Base-by-base conservation (phyloP, 2,329 filamentous ascomycete species). In the Colletotrichum spaethianum region DNA sequence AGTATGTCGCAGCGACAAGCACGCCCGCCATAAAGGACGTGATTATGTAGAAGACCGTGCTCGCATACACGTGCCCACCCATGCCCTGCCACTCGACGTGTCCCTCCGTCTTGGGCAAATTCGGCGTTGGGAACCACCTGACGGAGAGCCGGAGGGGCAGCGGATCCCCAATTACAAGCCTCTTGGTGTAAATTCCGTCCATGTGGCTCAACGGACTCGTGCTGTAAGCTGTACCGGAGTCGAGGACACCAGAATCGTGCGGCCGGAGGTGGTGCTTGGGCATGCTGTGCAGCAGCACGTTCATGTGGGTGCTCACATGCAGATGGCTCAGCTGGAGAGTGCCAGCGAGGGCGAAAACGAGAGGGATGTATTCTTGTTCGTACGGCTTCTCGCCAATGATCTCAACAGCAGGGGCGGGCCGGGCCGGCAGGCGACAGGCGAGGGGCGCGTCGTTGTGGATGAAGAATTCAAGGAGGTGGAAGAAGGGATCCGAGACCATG, bases 391-490 rank as follows among this genome's bases (percentile, higher is more conserved):
- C 87, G 80, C 87, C 88, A 9, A 90, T 81, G 42, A 87, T 82
- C 78, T 90, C 86, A 75, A 90, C 82, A 74, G 89, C 86, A 9
- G 85, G 83, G 16, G 87, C 80, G 0, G 96, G 96, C 9, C 93
- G 91, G 0, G 94, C 90, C 36, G 96, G 94, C 18, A 98, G 90
- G 63, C 96, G 95, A 83, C 96, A 99, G 66, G 94, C 92, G 61
- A 98, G 88, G 12, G 96, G 96, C 23, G 95, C 95, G 83, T 99
- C 96, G 85, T 93, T 95, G 87, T 98, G 96, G 81, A 98, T 92
- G 88, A 98, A 98, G 88, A 98, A 98, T 85, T 98, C 94, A 85
- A 96, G 92, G 63, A 96, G 89, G 83, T 96, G 94, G 87, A 94
- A 96, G 87, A 95, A 93, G 50, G 93, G 89, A 80, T 96, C 94